Conservation (phyloP, 495 filamentous ascomycete genomes). For the Emericellopsis terricola region DNA sequence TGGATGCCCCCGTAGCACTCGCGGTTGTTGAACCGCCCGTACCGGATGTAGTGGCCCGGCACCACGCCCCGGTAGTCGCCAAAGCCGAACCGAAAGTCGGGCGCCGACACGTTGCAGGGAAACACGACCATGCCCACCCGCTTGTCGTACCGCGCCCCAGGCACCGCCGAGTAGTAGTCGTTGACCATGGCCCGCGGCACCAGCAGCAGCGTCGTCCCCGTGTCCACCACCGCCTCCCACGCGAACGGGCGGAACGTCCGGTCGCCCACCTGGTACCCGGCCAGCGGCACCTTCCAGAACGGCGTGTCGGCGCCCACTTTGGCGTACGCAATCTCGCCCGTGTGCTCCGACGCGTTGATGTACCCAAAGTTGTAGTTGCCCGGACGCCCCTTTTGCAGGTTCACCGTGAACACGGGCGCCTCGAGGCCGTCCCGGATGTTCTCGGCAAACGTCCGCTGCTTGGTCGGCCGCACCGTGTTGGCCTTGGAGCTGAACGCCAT, state of each 20-base stretch:
- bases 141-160: slow-evolving; percentile 21
- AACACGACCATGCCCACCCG: slow-evolving; percentile 46
- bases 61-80: slow-evolving; percentile 23
- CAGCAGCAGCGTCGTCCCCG: slow-evolving; percentile 49
- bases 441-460: slow-evolving; percentile 73
- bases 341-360: slow-evolving; percentile 43
- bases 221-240: slow-evolving; percentile 34
- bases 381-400: slow-evolving; percentile 38
- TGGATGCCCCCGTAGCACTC: slow-evolving; percentile 44
- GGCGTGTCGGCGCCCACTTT: slow-evolving; percentile 38
- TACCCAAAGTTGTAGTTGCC: slow-evolving; percentile 59
- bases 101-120: slow-evolving; percentile 42
- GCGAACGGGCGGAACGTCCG: slow-evolving; percentile 8
- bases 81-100: slow-evolving; percentile 43
- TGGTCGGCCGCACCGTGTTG: slow-evolving; percentile 57
- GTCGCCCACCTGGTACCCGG: slow-evolving; percentile 40
- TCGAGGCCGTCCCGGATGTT: slow-evolving; percentile 84
- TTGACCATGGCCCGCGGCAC: slow-evolving; percentile 31
- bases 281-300: slow-evolving; percentile 50
- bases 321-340: slow-evolving; percentile 41
- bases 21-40: slow-evolving; percentile 13
- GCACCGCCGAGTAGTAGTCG: slow-evolving; percentile 40
- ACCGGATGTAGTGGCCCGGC: slow-evolving; percentile 34
- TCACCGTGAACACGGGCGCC: slow-evolving; percentile 65
- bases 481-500: slow-evolving; percentile 46